A percentile compares a stretch with the other conserved stretches of the same genome.
phyloP scores from a whole-genome alignment of 1,284 basidiomycete species.

The Tetrapyrgos nigripes region DNA sequence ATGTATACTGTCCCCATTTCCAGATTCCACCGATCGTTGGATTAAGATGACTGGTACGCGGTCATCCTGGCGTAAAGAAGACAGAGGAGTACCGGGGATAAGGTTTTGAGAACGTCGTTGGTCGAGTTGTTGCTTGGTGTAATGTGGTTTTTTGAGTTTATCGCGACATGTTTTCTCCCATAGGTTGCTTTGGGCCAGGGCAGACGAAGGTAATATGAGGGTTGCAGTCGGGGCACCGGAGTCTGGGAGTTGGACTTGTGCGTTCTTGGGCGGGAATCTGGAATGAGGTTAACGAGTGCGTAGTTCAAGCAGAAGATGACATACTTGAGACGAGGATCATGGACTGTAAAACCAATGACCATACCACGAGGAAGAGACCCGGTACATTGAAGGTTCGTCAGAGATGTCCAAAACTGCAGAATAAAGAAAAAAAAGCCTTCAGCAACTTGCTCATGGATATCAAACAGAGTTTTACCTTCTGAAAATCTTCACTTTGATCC shows the following conservation, averaged over 20 bases:
- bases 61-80: slow-evolving; percentile 74
- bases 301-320: slow-evolving; percentile 4
- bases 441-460: not conserved
- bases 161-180: slow-evolving; percentile 72
- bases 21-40: slow-evolving; percentile 71
- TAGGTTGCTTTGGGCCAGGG: slow-evolving; percentile 68
- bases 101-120: slow-evolving; percentile 72
- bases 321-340: slow-evolving; percentile 83
- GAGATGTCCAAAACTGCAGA: slow-evolving; percentile 70
- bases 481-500: slow-evolving; percentile 64
- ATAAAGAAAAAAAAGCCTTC: not conserved
- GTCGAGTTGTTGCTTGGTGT: slow-evolving; percentile 86
- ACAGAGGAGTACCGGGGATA: slow-evolving; percentile 77
- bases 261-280: slow-evolving; percentile 85
- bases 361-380: slow-evolving; percentile 75
- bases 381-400: slow-evolving; percentile 67
- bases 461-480: slow-evolving; percentile 49
- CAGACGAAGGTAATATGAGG: slow-evolving; percentile 60
- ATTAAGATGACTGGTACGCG: slow-evolving; percentile 84
- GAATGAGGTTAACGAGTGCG: not conserved
- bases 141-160: slow-evolving; percentile 65
- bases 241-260: slow-evolving; percentile 45
- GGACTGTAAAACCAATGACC: slow-evolving; percentile 77
- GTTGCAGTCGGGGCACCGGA: slow-evolving; percentile 26
- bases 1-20: slow-evolving; percentile 57